phyloP scores from a whole-genome alignment of 805 yeast genomes.

The Candida adriatica region DNA sequence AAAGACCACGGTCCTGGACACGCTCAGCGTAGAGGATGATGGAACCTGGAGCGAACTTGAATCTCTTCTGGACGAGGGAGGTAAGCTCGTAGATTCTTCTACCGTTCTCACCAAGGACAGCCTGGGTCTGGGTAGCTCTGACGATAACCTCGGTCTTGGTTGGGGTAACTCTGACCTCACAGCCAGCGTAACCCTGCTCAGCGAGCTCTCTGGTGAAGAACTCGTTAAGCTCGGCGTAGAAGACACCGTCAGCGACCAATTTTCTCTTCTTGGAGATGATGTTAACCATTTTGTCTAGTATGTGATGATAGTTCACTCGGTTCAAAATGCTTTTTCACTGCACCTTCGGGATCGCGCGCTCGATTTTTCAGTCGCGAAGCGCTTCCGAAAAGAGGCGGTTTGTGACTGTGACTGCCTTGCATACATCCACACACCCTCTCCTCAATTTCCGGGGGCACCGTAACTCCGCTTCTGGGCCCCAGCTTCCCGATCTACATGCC shows the following conservation, averaged over 20 bases:
- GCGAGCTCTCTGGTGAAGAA: slow-evolving; percentile 99
- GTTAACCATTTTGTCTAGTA: slow-evolving; percentile 23
- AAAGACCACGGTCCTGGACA: slow-evolving; percentile 98
- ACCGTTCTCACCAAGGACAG: slow-evolving; percentile 99
- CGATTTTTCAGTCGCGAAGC: no score
- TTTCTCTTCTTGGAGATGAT: slow-evolving; percentile 95
- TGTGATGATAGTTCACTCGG: no score
- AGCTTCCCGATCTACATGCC: no score
- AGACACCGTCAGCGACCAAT: slow-evolving; percentile 99
- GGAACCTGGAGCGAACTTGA: slow-evolving; percentile 90
- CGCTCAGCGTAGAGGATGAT: slow-evolving; percentile 96
- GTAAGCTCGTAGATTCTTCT: slow-evolving; percentile 99
- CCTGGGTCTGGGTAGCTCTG: slow-evolving; percentile 98
- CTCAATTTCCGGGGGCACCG: no score
- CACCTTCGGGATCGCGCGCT: not conserved
- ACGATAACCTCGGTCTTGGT: slow-evolving; percentile 96
- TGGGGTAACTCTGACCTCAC: slow-evolving; percentile 98
- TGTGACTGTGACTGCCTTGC: no score
- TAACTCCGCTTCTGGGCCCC: no score
- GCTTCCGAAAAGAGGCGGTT: no score
- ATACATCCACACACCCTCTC: no score
- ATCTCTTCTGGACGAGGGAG: slow-evolving; percentile 96
- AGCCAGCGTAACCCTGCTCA: slow-evolving; percentile 99
- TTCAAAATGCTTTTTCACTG: slow-evolving; percentile 2
- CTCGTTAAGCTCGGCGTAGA: slow-evolving; percentile 99